Percentiles rank a stretch among this genome's conserved stretches.
phyloP scores from a whole-genome alignment of 768 basidiomycete genomes.

The Hygrophoropsis aurantiaca region DNA sequence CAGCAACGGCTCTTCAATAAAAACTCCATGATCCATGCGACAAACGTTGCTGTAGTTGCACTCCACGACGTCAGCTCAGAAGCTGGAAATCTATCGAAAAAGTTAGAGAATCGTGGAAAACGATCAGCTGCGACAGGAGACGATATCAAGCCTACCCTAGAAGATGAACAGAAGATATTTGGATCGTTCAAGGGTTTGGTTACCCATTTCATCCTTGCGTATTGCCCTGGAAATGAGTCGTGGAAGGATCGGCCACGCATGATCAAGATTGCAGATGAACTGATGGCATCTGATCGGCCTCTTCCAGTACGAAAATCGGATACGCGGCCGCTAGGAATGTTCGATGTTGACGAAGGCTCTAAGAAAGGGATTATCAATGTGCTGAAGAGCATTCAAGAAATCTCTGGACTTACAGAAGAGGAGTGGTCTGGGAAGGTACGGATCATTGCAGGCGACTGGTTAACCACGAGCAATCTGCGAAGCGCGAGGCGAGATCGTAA shows the following conservation, averaged over 20 bases:
- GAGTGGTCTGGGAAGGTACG: conserved; percentile 19
- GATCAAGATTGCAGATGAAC: background rate
- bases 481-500: conserved; percentile 17
- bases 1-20: conserved; percentile 28
- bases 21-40: conserved; percentile 29
- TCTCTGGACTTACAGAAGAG: conserved; percentile 13
- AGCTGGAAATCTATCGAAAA: conserved; percentile 11
- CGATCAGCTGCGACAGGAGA: conserved; percentile 10
- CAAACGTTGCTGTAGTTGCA: conserved; percentile 19
- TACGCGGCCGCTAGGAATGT: conserved; percentile 24
- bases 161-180: conserved; percentile 15
- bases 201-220: conserved; percentile 10
- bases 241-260: conserved; percentile 13
- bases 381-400: conserved; percentile 19
- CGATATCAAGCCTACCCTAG: conserved; percentile 17
- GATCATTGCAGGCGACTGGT: conserved; percentile 22
- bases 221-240: conserved; percentile 8
- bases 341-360: conserved; percentile 31
- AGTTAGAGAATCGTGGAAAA: conserved; percentile 13
- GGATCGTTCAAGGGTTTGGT: conserved; percentile 9
- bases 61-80: conserved; percentile 6
- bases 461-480: conserved; percentile 25
- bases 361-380: conserved; percentile 26
- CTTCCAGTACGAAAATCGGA: conserved; percentile 20
- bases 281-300: conserved; percentile 21